phyloP scores from a whole-genome alignment of 2,329 filamentous ascomycete species.

The Davidsoniella eucalypti region DNA sequence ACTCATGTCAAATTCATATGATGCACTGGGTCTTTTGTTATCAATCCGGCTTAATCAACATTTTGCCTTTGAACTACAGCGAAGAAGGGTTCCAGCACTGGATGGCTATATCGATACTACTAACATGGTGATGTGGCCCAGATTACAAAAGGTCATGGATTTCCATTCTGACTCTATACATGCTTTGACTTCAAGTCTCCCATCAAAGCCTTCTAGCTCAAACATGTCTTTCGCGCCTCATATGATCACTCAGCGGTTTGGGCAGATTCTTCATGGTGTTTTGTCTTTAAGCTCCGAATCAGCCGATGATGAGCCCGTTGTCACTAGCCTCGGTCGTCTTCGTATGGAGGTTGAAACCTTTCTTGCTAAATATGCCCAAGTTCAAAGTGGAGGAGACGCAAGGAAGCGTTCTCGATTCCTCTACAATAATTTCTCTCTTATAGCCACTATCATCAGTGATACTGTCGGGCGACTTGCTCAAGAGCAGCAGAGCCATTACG shows the following conservation, averaged over 20 bases:
- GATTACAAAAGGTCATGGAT: constrained; percentile 88
- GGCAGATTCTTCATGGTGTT: constrained; percentile 76
- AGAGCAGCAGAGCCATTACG: constrained; percentile 64
- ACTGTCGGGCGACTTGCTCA: constrained; percentile 53
- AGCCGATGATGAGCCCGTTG: constrained; percentile 85
- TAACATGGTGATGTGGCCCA: constrained; percentile 91
- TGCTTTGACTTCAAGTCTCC: constrained; percentile 37
- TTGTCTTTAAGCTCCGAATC: constrained; percentile 72
- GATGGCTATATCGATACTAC: constrained; percentile 90
- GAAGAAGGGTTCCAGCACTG: constrained; percentile 73
- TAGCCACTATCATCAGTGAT: constrained; percentile 83
- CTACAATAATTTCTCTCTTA: constrained; percentile 88
- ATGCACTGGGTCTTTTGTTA: constrained; percentile 75
- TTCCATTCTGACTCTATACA: constrained; percentile 78
- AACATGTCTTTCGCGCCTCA: constrained; percentile 57
- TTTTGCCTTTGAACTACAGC: constrained; percentile 83
- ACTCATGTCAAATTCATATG: constrained; percentile 60
- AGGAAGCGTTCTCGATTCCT: constrained; percentile 76
- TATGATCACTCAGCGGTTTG: constrained; percentile 85
- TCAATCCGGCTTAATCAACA: constrained; percentile 88
- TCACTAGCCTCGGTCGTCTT: constrained; percentile 60
- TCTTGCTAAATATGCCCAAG: constrained; percentile 50
- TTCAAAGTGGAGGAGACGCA: constrained; percentile 54
- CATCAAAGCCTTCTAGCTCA: constrained; percentile 24
- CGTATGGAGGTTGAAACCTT: constrained; percentile 72